Evolutionary conservation across 352 stramenopile genomes (phyloP).

Genomic region (Phytophthora idaei): DNA sequence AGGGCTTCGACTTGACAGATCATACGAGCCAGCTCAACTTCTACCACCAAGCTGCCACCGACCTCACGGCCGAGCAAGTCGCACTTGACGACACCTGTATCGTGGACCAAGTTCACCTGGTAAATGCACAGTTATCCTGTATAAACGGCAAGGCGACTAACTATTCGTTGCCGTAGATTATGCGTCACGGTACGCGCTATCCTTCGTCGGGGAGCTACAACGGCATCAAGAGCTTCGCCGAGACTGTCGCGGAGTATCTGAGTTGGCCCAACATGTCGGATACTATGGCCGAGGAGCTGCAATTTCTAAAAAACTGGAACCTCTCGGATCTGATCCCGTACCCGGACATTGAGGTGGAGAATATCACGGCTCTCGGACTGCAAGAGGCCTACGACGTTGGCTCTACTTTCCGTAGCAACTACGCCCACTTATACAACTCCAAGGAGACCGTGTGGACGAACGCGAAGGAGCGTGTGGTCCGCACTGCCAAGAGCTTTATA

Average conservation of each 20-base stretch:
- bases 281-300: conserved; percentile 39
- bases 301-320: conserved; percentile 56
- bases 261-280: conserved; percentile 35
- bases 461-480: conserved; percentile 56
- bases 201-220: conserved; percentile 58
- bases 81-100: conserved; percentile 45
- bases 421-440: conserved; percentile 45
- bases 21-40: conserved; percentile 67
- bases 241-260: conserved; percentile 39
- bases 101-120: conserved; percentile 59
- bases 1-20: conserved; percentile 58
- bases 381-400: conserved; percentile 51
- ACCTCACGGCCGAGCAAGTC: conserved; percentile 44
- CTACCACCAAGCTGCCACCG: conserved; percentile 54
- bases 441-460: conserved; percentile 56
- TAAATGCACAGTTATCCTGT: conserved; percentile 2
- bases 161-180: conserved; percentile 20
- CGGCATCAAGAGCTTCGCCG: conserved; percentile 36
- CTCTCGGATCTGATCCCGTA: conserved; percentile 44
- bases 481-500: conserved; percentile 59
- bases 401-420: conserved; percentile 43
- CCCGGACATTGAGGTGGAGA: conserved; percentile 49
- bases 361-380: conserved; percentile 55
- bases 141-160: neutral
- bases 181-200: conserved; percentile 65